Evolutionary conservation across 495 filamentous ascomycete species (phyloP).

Genomic region (Podospora bellae-mahoneyi): DNA sequence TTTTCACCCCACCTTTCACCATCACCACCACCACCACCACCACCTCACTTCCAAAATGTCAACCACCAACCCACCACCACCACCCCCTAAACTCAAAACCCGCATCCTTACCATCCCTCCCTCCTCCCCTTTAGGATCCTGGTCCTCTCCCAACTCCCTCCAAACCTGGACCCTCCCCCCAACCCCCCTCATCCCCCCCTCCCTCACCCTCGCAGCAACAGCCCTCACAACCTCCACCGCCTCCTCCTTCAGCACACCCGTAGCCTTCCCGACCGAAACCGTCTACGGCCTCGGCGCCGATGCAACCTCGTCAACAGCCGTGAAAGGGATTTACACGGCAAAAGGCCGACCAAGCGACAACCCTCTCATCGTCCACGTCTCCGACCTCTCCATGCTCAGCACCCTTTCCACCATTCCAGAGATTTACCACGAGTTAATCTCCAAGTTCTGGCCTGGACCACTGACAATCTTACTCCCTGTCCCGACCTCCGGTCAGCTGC

Average conservation of each 20-base stretch:
- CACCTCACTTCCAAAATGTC: neutral
- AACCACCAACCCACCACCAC: constrained; percentile 16
- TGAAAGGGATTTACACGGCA: constrained; percentile 84
- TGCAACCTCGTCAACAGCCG: constrained; percentile 69
- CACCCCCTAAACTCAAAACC: constrained; percentile 27
- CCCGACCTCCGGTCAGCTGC: constrained; percentile 47
- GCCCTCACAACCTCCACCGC: constrained; percentile 59
- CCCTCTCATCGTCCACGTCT: constrained; percentile 88
- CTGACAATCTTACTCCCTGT: constrained; percentile 88
- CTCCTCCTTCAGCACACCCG: constrained; percentile 60
- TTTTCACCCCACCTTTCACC: constrained; percentile 5
- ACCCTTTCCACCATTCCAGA: constrained; percentile 58
- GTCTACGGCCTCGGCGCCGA: constrained; percentile 96
- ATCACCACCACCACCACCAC: neutral
- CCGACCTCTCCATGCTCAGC: constrained; percentile 71
- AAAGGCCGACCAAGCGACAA: constrained; percentile 92
- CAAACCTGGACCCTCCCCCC: constrained; percentile 8
- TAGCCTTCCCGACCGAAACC: constrained; percentile 97
- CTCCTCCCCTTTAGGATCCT: constrained; percentile 26
- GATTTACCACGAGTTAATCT: constrained; percentile 71
- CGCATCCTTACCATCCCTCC: constrained; percentile 33
- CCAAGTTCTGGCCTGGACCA: constrained; percentile 89
- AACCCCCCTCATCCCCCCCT: constrained; percentile 30
- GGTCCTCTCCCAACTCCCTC: constrained; percentile 14
- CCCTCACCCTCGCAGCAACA: constrained; percentile 53